Evolutionary conservation across 179 eudicot genomes (phyloP).

Genomic region (Sideroxylon spinosum): DNA sequence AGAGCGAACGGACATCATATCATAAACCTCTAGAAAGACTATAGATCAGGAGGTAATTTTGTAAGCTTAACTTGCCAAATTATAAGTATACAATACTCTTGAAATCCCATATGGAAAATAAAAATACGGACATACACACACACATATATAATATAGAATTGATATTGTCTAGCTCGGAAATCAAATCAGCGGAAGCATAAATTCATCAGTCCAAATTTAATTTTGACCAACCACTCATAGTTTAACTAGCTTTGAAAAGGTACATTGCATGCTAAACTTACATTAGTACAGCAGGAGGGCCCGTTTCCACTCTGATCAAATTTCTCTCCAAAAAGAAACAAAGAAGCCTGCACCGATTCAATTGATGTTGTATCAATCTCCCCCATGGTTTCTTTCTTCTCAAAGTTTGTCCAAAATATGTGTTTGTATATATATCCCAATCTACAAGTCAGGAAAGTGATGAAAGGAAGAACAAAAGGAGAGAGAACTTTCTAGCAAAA

Average conservation of each 20-base stretch:
- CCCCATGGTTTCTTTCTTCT: conserved; percentile 22
- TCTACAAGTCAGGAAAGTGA: background rate
- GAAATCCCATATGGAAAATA: too few species aligned
- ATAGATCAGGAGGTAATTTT: background rate
- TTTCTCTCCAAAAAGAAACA: conserved; percentile 28
- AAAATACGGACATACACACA: too few species aligned
- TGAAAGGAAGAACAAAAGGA: background rate
- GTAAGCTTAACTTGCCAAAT: background rate
- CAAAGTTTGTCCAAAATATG: background rate
- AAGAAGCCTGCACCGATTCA: conserved; percentile 29
- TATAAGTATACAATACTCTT: background rate
- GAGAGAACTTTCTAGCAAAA: background rate
- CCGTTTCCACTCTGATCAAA: conserved; percentile 15
- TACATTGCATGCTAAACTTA: conserved; percentile 8
- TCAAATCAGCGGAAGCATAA: background rate
- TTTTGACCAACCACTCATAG: too few species aligned
- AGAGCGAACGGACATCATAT: too few species aligned
- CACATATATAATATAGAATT: too few species aligned
- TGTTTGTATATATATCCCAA: too few species aligned
- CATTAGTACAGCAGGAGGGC: conserved; percentile 14
- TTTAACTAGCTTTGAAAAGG: too few species aligned
- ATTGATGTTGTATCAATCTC: conserved; percentile 33
- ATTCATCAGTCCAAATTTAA: background rate
- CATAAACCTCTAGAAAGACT: too few species aligned
- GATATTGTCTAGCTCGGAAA: background rate